Evolutionary conservation across 1,139 yeast species (phyloP).

Genomic region (Yamadazyma kanchanaburiensis): DNA sequence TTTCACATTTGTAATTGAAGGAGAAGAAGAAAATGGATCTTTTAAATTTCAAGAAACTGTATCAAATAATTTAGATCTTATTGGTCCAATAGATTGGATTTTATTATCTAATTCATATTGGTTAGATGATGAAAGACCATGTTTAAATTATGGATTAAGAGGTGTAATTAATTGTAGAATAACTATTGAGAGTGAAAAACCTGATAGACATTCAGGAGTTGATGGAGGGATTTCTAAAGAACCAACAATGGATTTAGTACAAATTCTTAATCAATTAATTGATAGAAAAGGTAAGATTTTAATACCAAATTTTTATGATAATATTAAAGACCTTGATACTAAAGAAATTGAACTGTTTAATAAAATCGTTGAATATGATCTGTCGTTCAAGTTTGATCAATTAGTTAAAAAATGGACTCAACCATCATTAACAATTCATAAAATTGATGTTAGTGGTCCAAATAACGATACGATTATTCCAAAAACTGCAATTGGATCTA

Average conservation of each 20-base stretch:
- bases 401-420: conserved; percentile 85
- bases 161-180: conserved; percentile 86
- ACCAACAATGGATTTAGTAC: conserved; percentile 84
- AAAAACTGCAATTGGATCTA: conserved; percentile 66
- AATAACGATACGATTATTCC: conserved; percentile 89
- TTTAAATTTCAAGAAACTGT: conserved; percentile 76
- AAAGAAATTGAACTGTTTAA: conserved; percentile 60
- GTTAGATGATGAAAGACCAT: conserved; percentile 87
- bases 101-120: conserved; percentile 88
- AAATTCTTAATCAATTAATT: conserved; percentile 61
- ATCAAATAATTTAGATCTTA: conserved; percentile 39
- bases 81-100: conserved; percentile 84
- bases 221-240: conserved; percentile 92
- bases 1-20: conserved; percentile 82
- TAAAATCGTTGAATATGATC: conserved; percentile 45
- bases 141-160: conserved; percentile 88
- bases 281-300: conserved; percentile 56
- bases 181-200: conserved; percentile 63
- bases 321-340: conserved; percentile 52
- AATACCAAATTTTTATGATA: conserved; percentile 69
- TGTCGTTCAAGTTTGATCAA: conserved; percentile 37
- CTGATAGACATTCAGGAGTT: conserved; percentile 94
- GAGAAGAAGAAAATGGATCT: conserved; percentile 94
- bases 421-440: conserved; percentile 90
- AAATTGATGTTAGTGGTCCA: conserved; percentile 85